A percentile compares a stretch with the other conserved stretches of the same genome.
phyloP scores from a whole-genome alignment of 2,329 filamentous ascomycete genomes.

The Gaeumannomyces sp. region DNA sequence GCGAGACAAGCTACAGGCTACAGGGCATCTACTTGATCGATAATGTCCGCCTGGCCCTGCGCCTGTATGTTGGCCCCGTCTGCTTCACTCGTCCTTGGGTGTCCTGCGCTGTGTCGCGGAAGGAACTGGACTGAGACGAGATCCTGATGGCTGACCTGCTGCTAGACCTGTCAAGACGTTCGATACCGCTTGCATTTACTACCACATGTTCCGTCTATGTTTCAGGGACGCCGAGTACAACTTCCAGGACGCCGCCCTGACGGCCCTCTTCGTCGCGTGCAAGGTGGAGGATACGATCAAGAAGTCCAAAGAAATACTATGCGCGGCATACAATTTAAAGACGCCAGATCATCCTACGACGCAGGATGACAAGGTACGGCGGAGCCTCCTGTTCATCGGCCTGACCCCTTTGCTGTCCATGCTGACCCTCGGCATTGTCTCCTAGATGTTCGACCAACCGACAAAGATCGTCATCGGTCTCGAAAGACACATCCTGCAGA shows the following conservation, averaged over 20 bases:
- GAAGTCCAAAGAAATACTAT: constrained; percentile 89
- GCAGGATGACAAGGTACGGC: constrained; percentile 71
- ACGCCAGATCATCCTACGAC: constrained; percentile 59
- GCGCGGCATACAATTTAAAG: constrained; percentile 83
- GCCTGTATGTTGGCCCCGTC: constrained; percentile 53
- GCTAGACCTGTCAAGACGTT: constrained; percentile 80
- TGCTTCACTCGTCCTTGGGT: background rate
- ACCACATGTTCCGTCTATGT: constrained; percentile 84
- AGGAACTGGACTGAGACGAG: background rate
- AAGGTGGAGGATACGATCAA: constrained; percentile 98
- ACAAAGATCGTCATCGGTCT: constrained; percentile 81
- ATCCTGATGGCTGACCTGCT: background rate
- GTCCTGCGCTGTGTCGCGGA: background rate
- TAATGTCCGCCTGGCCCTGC: constrained; percentile 69
- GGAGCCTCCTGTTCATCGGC: background rate
- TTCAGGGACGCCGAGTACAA: constrained; percentile 84
- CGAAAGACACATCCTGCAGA: constrained; percentile 88
- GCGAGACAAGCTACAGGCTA: constrained; percentile 73
- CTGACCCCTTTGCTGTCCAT: background rate
- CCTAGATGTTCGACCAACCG: constrained; percentile 69
- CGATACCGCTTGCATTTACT: constrained; percentile 86
- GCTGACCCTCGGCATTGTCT: constrained; percentile 6
- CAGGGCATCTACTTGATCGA: constrained; percentile 89
- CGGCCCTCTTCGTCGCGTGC: constrained; percentile 85
- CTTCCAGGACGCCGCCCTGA: constrained; percentile 78